A percentile compares a stretch with the other conserved stretches of the same genome.
phyloP scores from a whole-genome alignment of 495 filamentous ascomycete genomes.

The Amorphotheca resinae region DNA sequence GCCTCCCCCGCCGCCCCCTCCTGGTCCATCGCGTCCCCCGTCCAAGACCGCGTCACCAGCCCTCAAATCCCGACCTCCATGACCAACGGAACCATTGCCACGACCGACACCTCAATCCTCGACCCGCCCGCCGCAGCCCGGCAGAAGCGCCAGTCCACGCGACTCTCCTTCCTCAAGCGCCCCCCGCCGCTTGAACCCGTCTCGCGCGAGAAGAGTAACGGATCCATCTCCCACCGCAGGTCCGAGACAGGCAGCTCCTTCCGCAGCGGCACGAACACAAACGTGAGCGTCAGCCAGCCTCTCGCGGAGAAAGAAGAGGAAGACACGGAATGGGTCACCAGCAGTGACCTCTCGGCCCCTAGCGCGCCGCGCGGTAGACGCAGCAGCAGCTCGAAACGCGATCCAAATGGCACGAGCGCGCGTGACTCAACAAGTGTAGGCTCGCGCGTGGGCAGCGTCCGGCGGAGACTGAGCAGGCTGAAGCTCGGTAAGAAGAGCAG shows the following conservation, averaged over 20 bases:
- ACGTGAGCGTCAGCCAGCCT: too few relatives aligned
- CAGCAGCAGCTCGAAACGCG: slow-evolving; percentile 2
- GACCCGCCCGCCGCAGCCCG: slow-evolving; percentile 6
- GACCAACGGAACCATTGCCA: slow-evolving; percentile 15
- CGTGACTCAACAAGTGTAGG: slow-evolving; percentile 7
- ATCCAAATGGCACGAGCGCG: not conserved
- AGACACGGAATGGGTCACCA: slow-evolving; percentile 12
- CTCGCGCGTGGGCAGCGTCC: slow-evolving; percentile 37
- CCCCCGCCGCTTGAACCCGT: not conserved
- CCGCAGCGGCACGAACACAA: not conserved
- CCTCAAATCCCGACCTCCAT: not conserved
- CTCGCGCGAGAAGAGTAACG: not conserved
- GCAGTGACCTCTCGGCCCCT: not conserved
- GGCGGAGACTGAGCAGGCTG: slow-evolving; percentile 58
- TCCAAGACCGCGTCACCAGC: not conserved
- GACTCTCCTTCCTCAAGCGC: slow-evolving; percentile 2
- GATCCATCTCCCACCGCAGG: too few relatives aligned
- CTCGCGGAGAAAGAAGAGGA: not conserved
- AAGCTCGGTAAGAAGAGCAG: slow-evolving; percentile 54
- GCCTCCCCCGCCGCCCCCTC: slow-evolving; percentile 2
- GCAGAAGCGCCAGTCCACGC: not conserved
- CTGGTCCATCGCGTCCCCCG: slow-evolving; percentile 2
- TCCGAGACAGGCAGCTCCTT: not conserved
- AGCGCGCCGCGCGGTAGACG: not conserved
- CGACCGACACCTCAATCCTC: slow-evolving; percentile 10